Base-by-base conservation (phyloP, 1,284 basidiomycete genomes). In the Xerocomus minutiporus region DNA sequence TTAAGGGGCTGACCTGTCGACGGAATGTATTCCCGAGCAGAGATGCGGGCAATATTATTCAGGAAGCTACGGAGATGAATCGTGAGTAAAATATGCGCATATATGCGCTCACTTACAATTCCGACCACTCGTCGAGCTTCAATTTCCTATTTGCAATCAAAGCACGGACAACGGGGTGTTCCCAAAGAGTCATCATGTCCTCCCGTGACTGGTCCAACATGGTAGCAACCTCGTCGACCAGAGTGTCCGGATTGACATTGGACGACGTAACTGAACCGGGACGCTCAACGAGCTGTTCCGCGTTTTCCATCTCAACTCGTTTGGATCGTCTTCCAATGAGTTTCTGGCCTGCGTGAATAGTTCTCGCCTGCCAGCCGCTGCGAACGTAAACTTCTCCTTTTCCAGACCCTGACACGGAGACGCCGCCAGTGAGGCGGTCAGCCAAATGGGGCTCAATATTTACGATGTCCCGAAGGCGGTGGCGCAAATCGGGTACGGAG, bases 81-180 rank as follows among this genome's bases (percentile, higher is more conserved):
- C 23, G 42, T 52, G 32, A 47, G 51, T 46, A 54, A 51, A 45
- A 49, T 54, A 11, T 47, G 52, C 46, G 59, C 52, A 59, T 58
- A 56, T 50, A 69, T 57, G 58, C 65, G 26, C 42, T 8, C 25
- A 77, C 88, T 68, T 64, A 91, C 89, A 86, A 90, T 71, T 88
- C 86, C 8, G 86, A 83, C 82, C 87, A 90, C 65, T 91, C 88
- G 58, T 91, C 88, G 48, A 91, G 70, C 61, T 86, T 85, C 48
- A 91, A 71, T 56, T 83, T 83, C 54, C 88, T 75, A 60, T 79
- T 82, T 26, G 75, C 74, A 48, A 90, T 83, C 61, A 91, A 68
- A 28, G 75, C 77, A 61, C 79, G 81, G 39, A 91, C 84, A 9
- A 78, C 76, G 0, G 83, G 79, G 60, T 88, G 84, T 40, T 75